Evolutionary conservation across 2,329 filamentous ascomycete genomes (phyloP).

Genomic region (Trichophyton simii): DNA sequence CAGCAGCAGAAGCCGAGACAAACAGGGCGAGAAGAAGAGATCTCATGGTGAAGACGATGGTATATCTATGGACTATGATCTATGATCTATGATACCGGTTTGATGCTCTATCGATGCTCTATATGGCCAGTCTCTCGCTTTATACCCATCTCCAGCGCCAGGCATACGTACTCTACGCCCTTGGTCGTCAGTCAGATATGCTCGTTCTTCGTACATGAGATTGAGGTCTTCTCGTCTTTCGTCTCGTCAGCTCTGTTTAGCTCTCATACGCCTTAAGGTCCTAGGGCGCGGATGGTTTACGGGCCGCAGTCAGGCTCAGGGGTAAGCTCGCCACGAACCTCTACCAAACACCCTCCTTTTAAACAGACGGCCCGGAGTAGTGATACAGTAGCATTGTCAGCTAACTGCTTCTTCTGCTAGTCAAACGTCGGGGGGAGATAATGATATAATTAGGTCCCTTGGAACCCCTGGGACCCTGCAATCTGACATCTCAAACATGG

Average conservation of each 20-base stretch:
- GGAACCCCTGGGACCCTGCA: background rate
- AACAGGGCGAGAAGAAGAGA: background rate
- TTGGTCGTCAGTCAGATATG: no score
- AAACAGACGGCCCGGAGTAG: background rate
- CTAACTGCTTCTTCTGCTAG: no score
- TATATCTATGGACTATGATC: background rate
- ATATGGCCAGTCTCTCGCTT: no score
- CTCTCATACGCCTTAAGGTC: background rate
- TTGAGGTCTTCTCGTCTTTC: no score
- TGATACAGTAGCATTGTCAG: background rate
- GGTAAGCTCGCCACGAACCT: background rate
- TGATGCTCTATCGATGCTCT: no score
- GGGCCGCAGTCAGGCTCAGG: background rate
- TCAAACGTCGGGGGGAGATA: no score
- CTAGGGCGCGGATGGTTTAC: background rate
- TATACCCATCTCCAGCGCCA: no score
- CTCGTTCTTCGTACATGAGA: no score
- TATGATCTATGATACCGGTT: background rate
- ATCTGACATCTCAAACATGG: background rate
- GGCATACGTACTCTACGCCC: no score
- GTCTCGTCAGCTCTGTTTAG: no score
- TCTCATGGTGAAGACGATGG: background rate
- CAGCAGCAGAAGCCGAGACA: background rate
- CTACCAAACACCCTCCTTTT: no score
- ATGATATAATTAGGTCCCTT: background rate